Evolutionary conservation across 768 basidiomycete species (phyloP).

Genomic region (Russula brevipes): DNA sequence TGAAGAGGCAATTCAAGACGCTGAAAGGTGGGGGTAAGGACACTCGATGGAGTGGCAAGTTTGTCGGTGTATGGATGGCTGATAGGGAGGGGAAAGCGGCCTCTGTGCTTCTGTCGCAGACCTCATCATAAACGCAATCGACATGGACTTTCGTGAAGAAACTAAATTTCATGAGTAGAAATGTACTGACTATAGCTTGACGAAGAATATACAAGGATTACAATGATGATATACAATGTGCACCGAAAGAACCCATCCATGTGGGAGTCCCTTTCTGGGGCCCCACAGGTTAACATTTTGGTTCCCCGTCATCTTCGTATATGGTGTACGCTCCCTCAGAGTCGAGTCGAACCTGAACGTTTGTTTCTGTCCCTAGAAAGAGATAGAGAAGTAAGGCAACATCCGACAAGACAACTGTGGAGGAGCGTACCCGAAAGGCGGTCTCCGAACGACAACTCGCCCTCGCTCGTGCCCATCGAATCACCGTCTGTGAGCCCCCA

Average conservation of each 20-base stretch:
- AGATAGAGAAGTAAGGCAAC: background rate
- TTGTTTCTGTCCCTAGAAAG: background rate
- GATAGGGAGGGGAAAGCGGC: slow-evolving; percentile 40
- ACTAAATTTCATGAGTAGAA: background rate
- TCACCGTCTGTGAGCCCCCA: slow-evolving; percentile 25
- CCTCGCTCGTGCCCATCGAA: slow-evolving; percentile 26
- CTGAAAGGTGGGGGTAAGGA: slow-evolving; percentile 81
- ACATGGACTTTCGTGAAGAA: background rate
- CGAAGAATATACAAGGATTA: slow-evolving; percentile 10
- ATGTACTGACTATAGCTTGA: slow-evolving; percentile 1
- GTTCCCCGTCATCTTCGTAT: slow-evolving; percentile 11
- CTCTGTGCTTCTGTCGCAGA: slow-evolving; percentile 4
- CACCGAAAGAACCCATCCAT: background rate
- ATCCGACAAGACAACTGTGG: no score
- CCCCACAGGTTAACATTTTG: slow-evolving; percentile 8
- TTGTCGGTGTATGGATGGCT: slow-evolving; percentile 57
- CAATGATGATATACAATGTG: slow-evolving; percentile 14
- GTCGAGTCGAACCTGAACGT: slow-evolving; percentile 22
- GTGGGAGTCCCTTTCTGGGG: background rate
- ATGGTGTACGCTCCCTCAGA: slow-evolving; percentile 24
- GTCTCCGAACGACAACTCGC: slow-evolving; percentile 16
- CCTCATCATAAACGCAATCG: background rate
- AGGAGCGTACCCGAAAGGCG: slow-evolving; percentile 11
- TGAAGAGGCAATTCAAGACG: slow-evolving; percentile 49
- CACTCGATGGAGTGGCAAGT: slow-evolving; percentile 70